Percentiles rank a stretch among this genome's conserved stretches.
Evolutionary conservation across 2,329 filamentous ascomycete genomes (phyloP).

Genomic region (Zymoseptoria passerinii): DNA sequence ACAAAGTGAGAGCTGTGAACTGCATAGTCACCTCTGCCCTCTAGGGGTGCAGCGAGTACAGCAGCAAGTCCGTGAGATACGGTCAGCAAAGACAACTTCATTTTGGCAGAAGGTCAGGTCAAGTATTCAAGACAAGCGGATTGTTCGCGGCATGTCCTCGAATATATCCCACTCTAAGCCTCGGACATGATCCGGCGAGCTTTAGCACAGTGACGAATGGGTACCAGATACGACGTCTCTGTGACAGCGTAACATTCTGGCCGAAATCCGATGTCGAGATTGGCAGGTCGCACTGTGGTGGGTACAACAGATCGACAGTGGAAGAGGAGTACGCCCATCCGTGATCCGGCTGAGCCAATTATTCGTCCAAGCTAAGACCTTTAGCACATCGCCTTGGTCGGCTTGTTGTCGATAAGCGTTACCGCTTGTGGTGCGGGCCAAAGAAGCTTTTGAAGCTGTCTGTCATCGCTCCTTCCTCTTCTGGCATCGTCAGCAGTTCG

Average conservation of each 20-base stretch:
- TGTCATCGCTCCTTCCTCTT: neutral
- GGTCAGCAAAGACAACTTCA: neutral
- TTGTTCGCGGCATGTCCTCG: neutral
- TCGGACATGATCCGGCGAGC: neutral
- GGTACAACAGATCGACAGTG: neutral
- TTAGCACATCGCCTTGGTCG: neutral
- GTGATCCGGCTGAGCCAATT: neutral
- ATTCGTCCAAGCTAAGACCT: neutral
- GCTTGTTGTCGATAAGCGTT: neutral
- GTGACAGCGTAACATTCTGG: neutral
- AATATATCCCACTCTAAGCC: neutral
- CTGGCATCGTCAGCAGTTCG: neutral
- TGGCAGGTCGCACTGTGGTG: neutral
- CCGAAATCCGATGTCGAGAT: neutral
- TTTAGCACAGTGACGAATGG: neutral
- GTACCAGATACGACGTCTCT: neutral
- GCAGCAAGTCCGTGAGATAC: neutral
- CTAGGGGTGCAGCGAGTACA: conserved; percentile 9
- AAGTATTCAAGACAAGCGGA: too few relatives aligned
- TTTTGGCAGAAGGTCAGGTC: neutral
- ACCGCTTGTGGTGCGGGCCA: neutral
- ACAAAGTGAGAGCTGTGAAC: conserved; percentile 14
- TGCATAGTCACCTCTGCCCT: conserved; percentile 11
- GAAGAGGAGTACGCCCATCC: neutral
- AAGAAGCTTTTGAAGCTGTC: neutral